Percentiles rank a stretch among this genome's conserved stretches.
phyloP scores from a whole-genome alignment of 176 grass and related monocot species.

The Ensete glaucum region DNA sequence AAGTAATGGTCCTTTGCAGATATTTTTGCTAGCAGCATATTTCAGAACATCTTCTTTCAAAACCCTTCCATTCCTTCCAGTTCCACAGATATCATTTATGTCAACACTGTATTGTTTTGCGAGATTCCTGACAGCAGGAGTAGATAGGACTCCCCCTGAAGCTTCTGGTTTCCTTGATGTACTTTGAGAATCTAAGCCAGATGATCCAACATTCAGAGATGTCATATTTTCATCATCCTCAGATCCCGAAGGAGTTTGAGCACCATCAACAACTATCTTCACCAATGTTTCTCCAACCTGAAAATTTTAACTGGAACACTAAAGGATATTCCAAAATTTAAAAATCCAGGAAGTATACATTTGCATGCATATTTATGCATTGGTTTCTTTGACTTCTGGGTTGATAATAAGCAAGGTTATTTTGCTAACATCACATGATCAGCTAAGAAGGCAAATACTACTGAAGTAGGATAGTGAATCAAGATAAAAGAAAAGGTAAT shows the following conservation, averaged over 20 bases:
- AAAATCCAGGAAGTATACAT: neutral
- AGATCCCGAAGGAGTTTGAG: slow-evolving; percentile 29
- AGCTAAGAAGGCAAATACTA: neutral
- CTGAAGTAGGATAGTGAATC: neutral
- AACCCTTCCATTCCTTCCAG: slow-evolving; percentile 67
- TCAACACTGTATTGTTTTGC: slow-evolving; percentile 60
- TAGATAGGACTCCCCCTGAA: slow-evolving; percentile 42
- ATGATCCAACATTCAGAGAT: slow-evolving; percentile 21
- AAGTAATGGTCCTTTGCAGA: slow-evolving; percentile 25
- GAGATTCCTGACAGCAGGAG: slow-evolving; percentile 70
- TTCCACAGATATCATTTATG: slow-evolving; percentile 65
- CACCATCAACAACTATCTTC: slow-evolving; percentile 51
- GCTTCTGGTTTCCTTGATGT: slow-evolving; percentile 17
- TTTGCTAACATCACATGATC: neutral
- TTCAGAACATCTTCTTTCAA: slow-evolving; percentile 85
- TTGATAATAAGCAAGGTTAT: neutral
- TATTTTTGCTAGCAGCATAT: slow-evolving; percentile 49
- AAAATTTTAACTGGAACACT: neutral
- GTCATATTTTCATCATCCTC: slow-evolving; percentile 26
- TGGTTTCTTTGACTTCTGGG: neutral
- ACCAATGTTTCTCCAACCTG: slow-evolving; percentile 96
- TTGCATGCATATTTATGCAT: neutral
- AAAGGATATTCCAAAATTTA: neutral
- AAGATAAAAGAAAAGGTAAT: neutral
- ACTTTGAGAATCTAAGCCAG: slow-evolving; percentile 26